These are phyloP conservation scores for Madurella fahalii DNA, from an alignment of 2,329 filamentous ascomycete genomes.

Conservation along the genomic window DNA sequence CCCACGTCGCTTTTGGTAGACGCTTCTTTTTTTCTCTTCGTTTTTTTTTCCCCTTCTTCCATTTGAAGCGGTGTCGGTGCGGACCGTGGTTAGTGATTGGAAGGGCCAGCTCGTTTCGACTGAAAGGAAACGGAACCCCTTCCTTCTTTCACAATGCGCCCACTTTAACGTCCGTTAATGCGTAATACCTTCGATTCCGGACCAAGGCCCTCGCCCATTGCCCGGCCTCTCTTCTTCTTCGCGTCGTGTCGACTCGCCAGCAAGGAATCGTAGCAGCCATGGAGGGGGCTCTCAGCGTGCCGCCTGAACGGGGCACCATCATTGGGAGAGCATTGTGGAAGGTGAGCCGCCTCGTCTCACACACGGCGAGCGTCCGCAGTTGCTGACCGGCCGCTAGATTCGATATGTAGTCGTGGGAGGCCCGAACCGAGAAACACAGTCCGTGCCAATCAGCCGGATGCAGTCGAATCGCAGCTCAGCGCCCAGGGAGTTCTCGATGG, in stretches of 20 bases:
- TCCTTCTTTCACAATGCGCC: slow-evolving; percentile 24
- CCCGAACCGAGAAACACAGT: slow-evolving; percentile 36
- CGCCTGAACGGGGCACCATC: slow-evolving; percentile 49
- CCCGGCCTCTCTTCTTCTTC: slow-evolving; percentile 4
- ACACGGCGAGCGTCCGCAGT: neutral
- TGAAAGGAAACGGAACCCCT: slow-evolving; percentile 7
- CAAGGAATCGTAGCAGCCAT: slow-evolving; percentile 30
- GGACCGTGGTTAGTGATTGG: slow-evolving; percentile 3
- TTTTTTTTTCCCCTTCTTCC: no score
- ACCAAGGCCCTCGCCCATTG: slow-evolving; percentile 8
- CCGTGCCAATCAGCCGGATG: slow-evolving; percentile 36
- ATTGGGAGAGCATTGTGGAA: slow-evolving; percentile 52
- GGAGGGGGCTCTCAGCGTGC: slow-evolving; percentile 48
- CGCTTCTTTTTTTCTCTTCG: neutral
- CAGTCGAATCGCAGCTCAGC: slow-evolving; percentile 35
- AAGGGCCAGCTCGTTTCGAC: neutral
- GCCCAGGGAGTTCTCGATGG: slow-evolving; percentile 30
- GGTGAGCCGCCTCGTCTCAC: slow-evolving; percentile 32
- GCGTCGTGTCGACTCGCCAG: slow-evolving; percentile 2
- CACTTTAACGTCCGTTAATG: slow-evolving; percentile 18
- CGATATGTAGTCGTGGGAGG: slow-evolving; percentile 57
- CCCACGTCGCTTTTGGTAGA: slow-evolving; percentile 8
- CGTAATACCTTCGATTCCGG: slow-evolving; percentile 22
- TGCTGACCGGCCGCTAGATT: slow-evolving; percentile 37
- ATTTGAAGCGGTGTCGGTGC: slow-evolving; percentile 4